Conservation (phyloP, 176 grass and related monocot genomes). For the Avena eriantha region DNA sequence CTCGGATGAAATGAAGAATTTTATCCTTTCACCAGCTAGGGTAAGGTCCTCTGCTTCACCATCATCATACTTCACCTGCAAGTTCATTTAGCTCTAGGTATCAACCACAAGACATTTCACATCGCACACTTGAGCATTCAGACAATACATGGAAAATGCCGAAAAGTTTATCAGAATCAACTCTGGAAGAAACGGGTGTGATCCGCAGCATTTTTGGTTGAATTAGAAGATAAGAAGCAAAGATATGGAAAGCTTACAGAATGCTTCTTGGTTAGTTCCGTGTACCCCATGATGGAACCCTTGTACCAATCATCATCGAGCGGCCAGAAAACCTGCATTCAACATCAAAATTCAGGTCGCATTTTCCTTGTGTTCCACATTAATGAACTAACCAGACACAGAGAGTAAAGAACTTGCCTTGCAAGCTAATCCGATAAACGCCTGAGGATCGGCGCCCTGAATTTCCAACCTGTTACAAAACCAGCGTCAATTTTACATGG, state of each 20-base stretch:
- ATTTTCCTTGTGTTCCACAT: neutral
- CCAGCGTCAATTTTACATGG: constrained; percentile 10
- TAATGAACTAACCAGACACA: neutral
- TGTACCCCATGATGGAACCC: constrained; percentile 70
- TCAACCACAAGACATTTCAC: neutral
- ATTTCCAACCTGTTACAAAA: constrained; percentile 72
- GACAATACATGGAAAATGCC: neutral
- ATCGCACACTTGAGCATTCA: constrained; percentile 25
- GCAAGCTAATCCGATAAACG: constrained; percentile 76
- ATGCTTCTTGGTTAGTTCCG: constrained; percentile 65
- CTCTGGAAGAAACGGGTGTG: constrained; percentile 2
- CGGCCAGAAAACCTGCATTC: constrained; percentile 85
- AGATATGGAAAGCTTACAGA: constrained; percentile 53
- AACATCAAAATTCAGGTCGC: constrained; percentile 28
- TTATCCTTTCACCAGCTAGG: constrained; percentile 74
- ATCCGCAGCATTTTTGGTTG: neutral
- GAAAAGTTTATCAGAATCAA: too few species aligned
- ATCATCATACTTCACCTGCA: constrained; percentile 90
- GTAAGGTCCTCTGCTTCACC: constrained; percentile 73
- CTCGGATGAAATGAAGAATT: constrained; percentile 73
- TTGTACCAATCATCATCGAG: constrained; percentile 98
- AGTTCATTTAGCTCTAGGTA: constrained; percentile 27
- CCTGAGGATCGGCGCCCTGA: constrained; percentile 56
- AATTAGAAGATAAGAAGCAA: constrained; percentile 4
- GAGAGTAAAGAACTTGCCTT: constrained; percentile 61